Percentiles rank a stretch among this genome's conserved stretches.
Evolutionary conservation across 2,329 filamentous ascomycete genomes (phyloP).

Genomic region (Pseudomassariella vexata): DNA sequence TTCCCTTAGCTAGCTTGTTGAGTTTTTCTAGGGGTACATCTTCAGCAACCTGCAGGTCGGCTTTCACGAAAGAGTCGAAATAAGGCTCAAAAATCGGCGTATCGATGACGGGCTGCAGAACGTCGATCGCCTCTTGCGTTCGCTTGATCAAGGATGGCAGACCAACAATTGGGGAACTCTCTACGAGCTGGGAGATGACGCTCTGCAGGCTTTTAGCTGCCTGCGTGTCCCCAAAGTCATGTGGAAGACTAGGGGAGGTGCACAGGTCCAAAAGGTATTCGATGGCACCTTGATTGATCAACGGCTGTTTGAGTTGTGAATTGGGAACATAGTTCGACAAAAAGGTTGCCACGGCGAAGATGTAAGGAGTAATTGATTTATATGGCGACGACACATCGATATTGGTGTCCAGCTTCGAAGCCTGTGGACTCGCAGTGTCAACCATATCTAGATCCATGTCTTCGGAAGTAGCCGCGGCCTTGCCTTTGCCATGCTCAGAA

Average conservation of each 20-base stretch:
- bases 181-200: constrained; percentile 72
- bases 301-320: constrained; percentile 61
- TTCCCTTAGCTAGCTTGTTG: constrained; percentile 57
- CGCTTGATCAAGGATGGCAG: constrained; percentile 76
- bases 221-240: constrained; percentile 61
- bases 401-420: constrained; percentile 11
- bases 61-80: constrained; percentile 61
- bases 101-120: constrained; percentile 59
- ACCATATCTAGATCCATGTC: constrained; percentile 61
- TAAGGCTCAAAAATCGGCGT: constrained; percentile 53
- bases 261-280: constrained; percentile 81
- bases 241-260: constrained; percentile 73
- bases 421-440: constrained; percentile 37
- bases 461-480: constrained; percentile 20
- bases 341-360: constrained; percentile 73
- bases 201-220: constrained; percentile 66
- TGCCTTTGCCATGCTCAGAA: constrained; percentile 32
- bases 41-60: constrained; percentile 27
- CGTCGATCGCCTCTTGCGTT: constrained; percentile 62
- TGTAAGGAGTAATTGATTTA: constrained; percentile 56
- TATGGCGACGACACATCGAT: constrained; percentile 15
- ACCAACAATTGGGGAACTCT: constrained; percentile 73
- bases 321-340: constrained; percentile 71
- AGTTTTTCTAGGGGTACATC: constrained; percentile 25
- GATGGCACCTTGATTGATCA: constrained; percentile 74